Evolutionary conservation across 768 basidiomycete genomes (phyloP).

Genomic region (Psilocybe subaeruginosa): DNA sequence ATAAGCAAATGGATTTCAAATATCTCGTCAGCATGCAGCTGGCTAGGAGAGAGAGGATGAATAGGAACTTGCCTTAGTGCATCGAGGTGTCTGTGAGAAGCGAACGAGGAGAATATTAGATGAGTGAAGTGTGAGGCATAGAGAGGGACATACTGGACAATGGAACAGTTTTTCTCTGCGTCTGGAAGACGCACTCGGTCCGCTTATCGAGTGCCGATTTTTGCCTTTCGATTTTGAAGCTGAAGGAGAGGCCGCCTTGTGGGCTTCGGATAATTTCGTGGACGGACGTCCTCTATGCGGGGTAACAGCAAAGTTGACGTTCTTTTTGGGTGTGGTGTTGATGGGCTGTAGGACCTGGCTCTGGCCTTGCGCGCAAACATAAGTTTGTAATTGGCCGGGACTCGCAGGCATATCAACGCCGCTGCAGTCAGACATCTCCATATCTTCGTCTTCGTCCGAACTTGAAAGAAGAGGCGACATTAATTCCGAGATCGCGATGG

Average conservation of each 20-base stretch:
- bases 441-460: constrained; percentile 7
- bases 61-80: constrained; percentile 42
- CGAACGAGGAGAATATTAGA: constrained; percentile 3
- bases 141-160: constrained; percentile 45
- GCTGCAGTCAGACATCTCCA: constrained; percentile 6
- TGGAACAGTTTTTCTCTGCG: constrained; percentile 47
- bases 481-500: not conserved
- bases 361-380: constrained; percentile 1
- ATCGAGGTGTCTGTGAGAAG: constrained; percentile 41
- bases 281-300: not conserved
- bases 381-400: not conserved
- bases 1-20: constrained; percentile 26
- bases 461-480: not conserved
- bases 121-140: not conserved
- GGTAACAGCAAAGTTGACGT: not conserved
- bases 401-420: not conserved
- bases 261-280: not conserved
- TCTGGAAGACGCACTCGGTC: constrained; percentile 12
- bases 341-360: not conserved
- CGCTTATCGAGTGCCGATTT: not conserved
- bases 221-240: not conserved
- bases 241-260: not conserved
- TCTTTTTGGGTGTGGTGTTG: constrained; percentile 4
- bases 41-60: not conserved
- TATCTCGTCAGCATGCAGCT: not conserved